Conservation (phyloP, 1,284 basidiomycete species). For the Cystobasidium sp. region DNA sequence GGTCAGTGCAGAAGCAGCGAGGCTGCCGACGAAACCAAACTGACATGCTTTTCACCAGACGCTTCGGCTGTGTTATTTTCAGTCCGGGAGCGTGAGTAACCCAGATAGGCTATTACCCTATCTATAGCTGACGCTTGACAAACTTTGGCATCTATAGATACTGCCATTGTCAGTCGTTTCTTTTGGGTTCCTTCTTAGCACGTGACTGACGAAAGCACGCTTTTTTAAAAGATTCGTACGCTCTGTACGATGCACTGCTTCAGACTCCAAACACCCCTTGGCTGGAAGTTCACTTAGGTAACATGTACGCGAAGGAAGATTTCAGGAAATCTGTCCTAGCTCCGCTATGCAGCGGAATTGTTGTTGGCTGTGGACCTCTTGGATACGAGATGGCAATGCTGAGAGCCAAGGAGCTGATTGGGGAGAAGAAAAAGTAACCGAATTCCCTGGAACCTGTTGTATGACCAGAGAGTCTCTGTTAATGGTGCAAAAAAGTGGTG, state of each 20-base stretch:
- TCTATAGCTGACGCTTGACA: slow-evolving; percentile 7
- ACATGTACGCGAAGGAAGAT: slow-evolving; percentile 34
- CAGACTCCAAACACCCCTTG: slow-evolving; percentile 26
- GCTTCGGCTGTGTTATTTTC: slow-evolving; percentile 37
- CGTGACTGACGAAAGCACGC: neutral
- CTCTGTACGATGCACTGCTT: slow-evolving; percentile 33
- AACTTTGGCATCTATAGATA: neutral
- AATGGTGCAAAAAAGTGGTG: too few relatives aligned
- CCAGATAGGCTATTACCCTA: too few relatives aligned
- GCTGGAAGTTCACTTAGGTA: slow-evolving; percentile 38
- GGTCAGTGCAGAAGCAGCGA: neutral
- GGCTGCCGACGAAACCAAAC: neutral
- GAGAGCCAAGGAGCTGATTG: slow-evolving; percentile 27
- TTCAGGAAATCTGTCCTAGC: slow-evolving; percentile 37
- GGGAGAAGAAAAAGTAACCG: slow-evolving; percentile 29
- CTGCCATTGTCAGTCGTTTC: slow-evolving; percentile 25
- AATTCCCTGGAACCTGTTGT: too few relatives aligned
- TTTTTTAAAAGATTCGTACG: slow-evolving; percentile 28
- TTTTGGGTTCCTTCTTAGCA: too few relatives aligned
- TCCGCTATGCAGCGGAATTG: slow-evolving; percentile 29
- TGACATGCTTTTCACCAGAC: neutral
- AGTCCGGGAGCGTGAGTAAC: slow-evolving; percentile 34
- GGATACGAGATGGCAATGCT: slow-evolving; percentile 41
- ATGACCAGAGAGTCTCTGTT: too few relatives aligned
- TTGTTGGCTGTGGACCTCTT: slow-evolving; percentile 33